Evolutionary conservation across 805 yeast genomes (phyloP).

Genomic region (Lachancea fermentati): DNA sequence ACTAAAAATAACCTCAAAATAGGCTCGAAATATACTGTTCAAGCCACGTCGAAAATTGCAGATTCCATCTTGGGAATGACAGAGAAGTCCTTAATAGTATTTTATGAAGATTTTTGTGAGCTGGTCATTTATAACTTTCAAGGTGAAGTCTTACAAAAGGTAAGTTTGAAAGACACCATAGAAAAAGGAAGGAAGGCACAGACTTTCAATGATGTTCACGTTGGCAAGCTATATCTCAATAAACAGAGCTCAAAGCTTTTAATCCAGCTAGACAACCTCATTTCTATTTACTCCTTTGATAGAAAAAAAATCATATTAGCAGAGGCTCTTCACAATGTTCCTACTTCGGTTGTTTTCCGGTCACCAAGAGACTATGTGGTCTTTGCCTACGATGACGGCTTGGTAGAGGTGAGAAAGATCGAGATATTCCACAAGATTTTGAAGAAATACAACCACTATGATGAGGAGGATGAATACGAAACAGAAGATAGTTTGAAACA

Average conservation of each 20-base stretch:
- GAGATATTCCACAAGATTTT: constrained; percentile 14
- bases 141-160: constrained; percentile 24
- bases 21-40: constrained; percentile 13
- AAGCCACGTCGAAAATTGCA: constrained; percentile 9
- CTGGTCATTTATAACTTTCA: constrained; percentile 26
- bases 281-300: constrained; percentile 30
- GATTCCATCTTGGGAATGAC: constrained; percentile 29
- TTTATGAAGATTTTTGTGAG: constrained; percentile 18
- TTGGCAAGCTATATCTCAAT: constrained; percentile 18
- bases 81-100: constrained; percentile 28
- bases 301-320: constrained; percentile 23
- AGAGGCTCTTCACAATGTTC: constrained; percentile 9
- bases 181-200: background rate
- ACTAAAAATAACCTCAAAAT: constrained; percentile 8
- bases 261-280: constrained; percentile 18
- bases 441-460: constrained; percentile 16
- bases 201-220: constrained; percentile 3
- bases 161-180: constrained; percentile 12
- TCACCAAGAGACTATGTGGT: constrained; percentile 14
- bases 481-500: background rate
- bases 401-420: constrained; percentile 23
- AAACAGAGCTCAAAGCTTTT: constrained; percentile 29
- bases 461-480: constrained; percentile 8
- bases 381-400: constrained; percentile 20
- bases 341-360: constrained; percentile 14